Conservation (phyloP, 306 rosid genomes). For the Spatholobus suberectus region DNA sequence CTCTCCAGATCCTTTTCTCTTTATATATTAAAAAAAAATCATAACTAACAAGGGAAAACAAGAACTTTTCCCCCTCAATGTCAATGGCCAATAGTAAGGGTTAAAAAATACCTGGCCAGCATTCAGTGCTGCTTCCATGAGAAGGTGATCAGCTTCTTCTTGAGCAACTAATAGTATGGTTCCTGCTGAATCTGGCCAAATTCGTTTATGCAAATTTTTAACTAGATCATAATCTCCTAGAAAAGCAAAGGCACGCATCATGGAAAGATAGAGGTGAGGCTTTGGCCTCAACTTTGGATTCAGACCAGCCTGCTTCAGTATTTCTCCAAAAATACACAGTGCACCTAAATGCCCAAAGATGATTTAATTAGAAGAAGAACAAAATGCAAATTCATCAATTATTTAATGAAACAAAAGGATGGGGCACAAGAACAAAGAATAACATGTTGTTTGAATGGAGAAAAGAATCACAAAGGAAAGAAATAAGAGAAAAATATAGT, state of each 20-base stretch:
- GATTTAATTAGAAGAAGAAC: conserved; percentile 14
- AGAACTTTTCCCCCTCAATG: not conserved
- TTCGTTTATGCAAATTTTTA: conserved; percentile 62
- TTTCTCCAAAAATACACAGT: conserved; percentile 80
- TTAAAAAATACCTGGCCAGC: conserved; percentile 63
- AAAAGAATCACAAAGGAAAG: not conserved
- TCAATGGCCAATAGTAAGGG: not conserved
- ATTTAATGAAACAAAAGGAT: conserved; percentile 24
- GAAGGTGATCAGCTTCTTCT: conserved; percentile 89
- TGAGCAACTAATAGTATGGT: conserved; percentile 58
- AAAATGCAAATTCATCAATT: conserved; percentile 10
- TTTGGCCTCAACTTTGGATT: conserved; percentile 71
- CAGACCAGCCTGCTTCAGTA: conserved; percentile 69
- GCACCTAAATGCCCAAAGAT: conserved; percentile 60
- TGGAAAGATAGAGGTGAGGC: conserved; percentile 90
- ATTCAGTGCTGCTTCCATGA: conserved; percentile 84
- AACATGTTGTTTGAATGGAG: not conserved
- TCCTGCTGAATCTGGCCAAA: conserved; percentile 79
- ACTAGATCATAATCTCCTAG: conserved; percentile 75
- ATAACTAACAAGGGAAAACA: not conserved
- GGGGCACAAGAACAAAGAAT: not conserved
- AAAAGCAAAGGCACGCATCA: conserved; percentile 76
- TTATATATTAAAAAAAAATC: not conserved
- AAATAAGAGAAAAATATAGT: not conserved
- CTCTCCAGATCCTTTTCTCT: not conserved